Base-by-base conservation (phyloP, 1,139 yeast genomes). In the Suhomyces atakaporum region DNA sequence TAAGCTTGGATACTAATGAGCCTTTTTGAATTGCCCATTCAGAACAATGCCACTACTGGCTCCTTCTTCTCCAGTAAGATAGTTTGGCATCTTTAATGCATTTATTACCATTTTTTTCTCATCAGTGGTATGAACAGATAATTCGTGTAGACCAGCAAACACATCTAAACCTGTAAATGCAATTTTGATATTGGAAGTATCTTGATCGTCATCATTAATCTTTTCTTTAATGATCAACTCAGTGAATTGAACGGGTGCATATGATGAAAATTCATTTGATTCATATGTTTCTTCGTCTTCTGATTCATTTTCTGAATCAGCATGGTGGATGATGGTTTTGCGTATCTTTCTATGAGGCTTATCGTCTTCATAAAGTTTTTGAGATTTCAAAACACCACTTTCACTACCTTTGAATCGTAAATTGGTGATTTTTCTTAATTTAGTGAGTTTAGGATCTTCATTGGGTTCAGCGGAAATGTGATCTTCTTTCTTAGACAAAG, bases 31-130 rank as follows among this genome's bases (percentile, higher is more conserved):
- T 25, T 53, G 54, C 0, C 80, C 81, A 47, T 78, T 62, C 31
- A 51, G 58, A 5, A 81, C 63, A 0, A 48, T 51, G 0, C 88
- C 88, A 29, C 74, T 44, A 34, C 57, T 57, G 7, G 56, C 54
- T 1, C 81, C 85, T 46, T 81, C 83, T 54, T 85, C 92, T 2
- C 96, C 96, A 2, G 95, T 81, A 27, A 87, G 55, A 90, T 90
- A 87, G 13, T 77, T 72, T 0, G 96, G 96, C 19, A 85, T 60
- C 1, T 53, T 64, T 11, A 66, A 61, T 0, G 85, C 76, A 48
- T 84, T 74, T 2, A 82, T 53, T 0, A 72, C 50, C 30, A 75
- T 78, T 11, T 63, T 50, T 4, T 67, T 49, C 13, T 50, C 42
- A 13, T 58, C 56, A 1, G 49, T 38, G 2, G 62, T 49, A 11